Percentiles rank a stretch among this genome's conserved stretches.
phyloP scores from a whole-genome alignment of 805 yeast genomes.

The Alloascoidea africana region DNA sequence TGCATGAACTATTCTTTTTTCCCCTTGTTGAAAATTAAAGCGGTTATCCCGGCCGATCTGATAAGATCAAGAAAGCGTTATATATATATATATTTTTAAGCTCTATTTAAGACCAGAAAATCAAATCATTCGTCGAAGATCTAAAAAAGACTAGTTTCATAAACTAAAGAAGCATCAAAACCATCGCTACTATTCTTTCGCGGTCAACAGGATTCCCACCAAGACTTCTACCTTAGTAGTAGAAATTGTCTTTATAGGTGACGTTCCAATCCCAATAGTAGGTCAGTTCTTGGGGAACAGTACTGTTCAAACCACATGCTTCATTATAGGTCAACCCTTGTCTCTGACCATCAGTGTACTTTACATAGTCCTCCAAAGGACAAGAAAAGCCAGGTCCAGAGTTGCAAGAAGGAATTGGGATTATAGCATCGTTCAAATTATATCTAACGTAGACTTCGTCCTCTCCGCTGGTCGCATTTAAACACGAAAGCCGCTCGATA shows the following conservation, averaged over 20 bases:
- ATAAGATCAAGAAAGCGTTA: too few species aligned
- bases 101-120: too few species aligned
- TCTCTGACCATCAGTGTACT: background rate
- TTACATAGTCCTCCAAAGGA: slow-evolving; percentile 17
- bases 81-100: too few species aligned
- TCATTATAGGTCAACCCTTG: background rate
- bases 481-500: slow-evolving; percentile 32
- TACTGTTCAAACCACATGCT: background rate
- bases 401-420: slow-evolving; percentile 31
- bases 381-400: slow-evolving; percentile 41
- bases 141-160: too few species aligned
- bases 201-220: too few species aligned
- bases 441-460: slow-evolving; percentile 27
- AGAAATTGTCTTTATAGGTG: background rate
- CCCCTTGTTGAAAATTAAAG: too few species aligned
- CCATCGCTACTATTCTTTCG: too few species aligned
- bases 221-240: too few species aligned
- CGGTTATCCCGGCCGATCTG: too few species aligned
- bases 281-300: background rate
- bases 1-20: too few species aligned
- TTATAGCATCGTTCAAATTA: slow-evolving; percentile 36
- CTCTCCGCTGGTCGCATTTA: slow-evolving; percentile 14
- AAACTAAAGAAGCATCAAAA: too few species aligned
- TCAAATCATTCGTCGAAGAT: too few species aligned
- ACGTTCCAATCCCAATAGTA: slow-evolving; percentile 1